Conservation (phyloP, 371 early-diverging fungal species). For the Umbelopsis sp. region DNA sequence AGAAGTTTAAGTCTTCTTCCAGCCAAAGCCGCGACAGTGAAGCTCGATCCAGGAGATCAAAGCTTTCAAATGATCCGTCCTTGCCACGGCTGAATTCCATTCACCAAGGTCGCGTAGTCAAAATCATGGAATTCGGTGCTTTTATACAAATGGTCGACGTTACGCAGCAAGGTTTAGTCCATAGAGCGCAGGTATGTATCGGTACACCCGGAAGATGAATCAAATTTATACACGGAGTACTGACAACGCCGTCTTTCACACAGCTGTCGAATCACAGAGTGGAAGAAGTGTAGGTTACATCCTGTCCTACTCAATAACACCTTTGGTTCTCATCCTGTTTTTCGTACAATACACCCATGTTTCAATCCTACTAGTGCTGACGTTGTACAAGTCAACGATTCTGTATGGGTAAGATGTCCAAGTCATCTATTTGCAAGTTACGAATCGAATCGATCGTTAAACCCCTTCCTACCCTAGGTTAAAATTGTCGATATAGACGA, state of each 20-base stretch:
- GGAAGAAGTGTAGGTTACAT: slow-evolving; percentile 16
- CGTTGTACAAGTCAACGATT: slow-evolving; percentile 15
- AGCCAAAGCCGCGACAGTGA: background rate
- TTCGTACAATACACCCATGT: background rate
- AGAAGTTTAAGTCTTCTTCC: background rate
- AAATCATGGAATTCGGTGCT: slow-evolving; percentile 18
- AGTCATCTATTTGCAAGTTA: no score
- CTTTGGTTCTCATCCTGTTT: background rate
- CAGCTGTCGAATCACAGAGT: slow-evolving; percentile 14
- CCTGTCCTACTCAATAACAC: background rate
- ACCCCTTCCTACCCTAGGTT: background rate
- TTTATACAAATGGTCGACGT: slow-evolving; percentile 9
- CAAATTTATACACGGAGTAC: background rate
- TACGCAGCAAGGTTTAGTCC: slow-evolving; percentile 11
- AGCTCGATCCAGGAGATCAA: background rate
- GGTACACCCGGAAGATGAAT: background rate
- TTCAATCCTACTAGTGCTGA: slow-evolving; percentile 7
- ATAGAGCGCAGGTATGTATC: slow-evolving; percentile 5
- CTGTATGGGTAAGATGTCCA: slow-evolving; percentile 8
- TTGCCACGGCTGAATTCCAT: slow-evolving; percentile 17
- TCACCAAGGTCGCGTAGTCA: slow-evolving; percentile 13
- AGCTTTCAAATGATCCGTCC: background rate
- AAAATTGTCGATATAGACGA: slow-evolving; percentile 16
- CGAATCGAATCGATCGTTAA: background rate
- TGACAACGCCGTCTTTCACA: background rate